Conservation (phyloP, 495 filamentous ascomycete genomes). For the Podospora sp. region DNA sequence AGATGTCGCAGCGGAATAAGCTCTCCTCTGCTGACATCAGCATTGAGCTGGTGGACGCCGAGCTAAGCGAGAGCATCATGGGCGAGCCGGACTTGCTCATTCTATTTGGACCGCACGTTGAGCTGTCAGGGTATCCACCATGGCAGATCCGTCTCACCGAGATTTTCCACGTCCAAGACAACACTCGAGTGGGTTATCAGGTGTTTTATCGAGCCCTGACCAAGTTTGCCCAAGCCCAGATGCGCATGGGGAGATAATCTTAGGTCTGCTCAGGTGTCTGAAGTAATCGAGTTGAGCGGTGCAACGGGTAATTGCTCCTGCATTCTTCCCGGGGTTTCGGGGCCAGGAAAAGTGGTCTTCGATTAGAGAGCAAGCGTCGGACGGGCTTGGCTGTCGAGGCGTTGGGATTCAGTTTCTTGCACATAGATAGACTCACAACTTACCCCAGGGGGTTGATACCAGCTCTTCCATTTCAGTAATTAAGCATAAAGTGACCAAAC, state of each 20-base stretch:
- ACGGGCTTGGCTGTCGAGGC: not conserved
- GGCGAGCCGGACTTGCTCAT: slow-evolving; percentile 87
- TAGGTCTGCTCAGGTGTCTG: not conserved
- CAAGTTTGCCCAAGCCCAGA: slow-evolving; percentile 82
- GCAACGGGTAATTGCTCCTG: not conserved
- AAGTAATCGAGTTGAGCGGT: not conserved
- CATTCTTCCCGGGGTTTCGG: not conserved
- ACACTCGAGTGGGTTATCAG: slow-evolving; percentile 84
- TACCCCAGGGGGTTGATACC: not conserved
- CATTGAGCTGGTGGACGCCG: slow-evolving; percentile 84
- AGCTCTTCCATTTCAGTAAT: not conserved
- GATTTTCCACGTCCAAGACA: slow-evolving; percentile 78
- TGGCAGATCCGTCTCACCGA: slow-evolving; percentile 96
- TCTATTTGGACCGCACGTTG: slow-evolving; percentile 77
- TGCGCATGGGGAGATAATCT: slow-evolving; percentile 79
- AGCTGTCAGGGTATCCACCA: slow-evolving; percentile 88
- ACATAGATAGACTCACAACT: not conserved
- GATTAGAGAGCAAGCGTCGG: not conserved
- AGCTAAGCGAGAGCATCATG: slow-evolving; percentile 71
- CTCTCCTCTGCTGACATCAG: slow-evolving; percentile 77
- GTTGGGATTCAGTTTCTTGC: not conserved
- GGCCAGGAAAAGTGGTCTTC: not conserved
- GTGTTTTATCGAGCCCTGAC: slow-evolving; percentile 83
- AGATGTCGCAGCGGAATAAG: slow-evolving; percentile 91
- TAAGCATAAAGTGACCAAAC: too few species aligned